Evolutionary conservation across 768 basidiomycete genomes (phyloP).

Genomic region (Amanita pallidorosea): DNA sequence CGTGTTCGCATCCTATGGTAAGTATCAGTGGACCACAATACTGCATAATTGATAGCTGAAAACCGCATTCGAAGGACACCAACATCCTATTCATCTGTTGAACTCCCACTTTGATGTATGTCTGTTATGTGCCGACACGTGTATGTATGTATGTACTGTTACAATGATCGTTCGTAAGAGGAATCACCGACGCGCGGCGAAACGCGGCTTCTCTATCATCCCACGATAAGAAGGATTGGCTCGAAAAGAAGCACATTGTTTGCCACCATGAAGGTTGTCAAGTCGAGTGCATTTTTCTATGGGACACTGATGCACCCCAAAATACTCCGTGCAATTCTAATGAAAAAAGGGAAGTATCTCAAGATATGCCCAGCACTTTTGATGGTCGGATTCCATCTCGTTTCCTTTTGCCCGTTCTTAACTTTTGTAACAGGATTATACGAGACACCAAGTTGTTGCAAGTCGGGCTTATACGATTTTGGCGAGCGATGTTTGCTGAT

Average conservation of each 20-base stretch:
- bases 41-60: not conserved
- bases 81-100: slow-evolving; percentile 20
- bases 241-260: too few species aligned
- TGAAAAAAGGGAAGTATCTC: slow-evolving; percentile 52
- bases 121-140: too few species aligned
- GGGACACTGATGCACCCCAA: slow-evolving; percentile 86
- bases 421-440: slow-evolving; percentile 45
- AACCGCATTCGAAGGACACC: slow-evolving; percentile 14
- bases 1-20: slow-evolving; percentile 32
- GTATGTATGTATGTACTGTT: too few species aligned
- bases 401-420: not conserved
- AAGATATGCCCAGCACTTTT: slow-evolving; percentile 66
- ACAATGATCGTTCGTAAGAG: too few species aligned
- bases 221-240: too few species aligned
- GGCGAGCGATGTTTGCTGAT: not conserved
- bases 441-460: slow-evolving; percentile 72
- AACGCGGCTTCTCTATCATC: too few species aligned
- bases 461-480: not conserved
- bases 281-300: slow-evolving; percentile 70
- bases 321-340: slow-evolving; percentile 69
- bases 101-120: not conserved
- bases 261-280: not conserved
- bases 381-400: slow-evolving; percentile 32
- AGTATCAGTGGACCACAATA: slow-evolving; percentile 6
- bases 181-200: too few species aligned